A percentile compares a stretch with the other conserved stretches of the same genome.
Evolutionary conservation across 1,284 basidiomycete species (phyloP).

Genomic region (Irpex rosettiformis): DNA sequence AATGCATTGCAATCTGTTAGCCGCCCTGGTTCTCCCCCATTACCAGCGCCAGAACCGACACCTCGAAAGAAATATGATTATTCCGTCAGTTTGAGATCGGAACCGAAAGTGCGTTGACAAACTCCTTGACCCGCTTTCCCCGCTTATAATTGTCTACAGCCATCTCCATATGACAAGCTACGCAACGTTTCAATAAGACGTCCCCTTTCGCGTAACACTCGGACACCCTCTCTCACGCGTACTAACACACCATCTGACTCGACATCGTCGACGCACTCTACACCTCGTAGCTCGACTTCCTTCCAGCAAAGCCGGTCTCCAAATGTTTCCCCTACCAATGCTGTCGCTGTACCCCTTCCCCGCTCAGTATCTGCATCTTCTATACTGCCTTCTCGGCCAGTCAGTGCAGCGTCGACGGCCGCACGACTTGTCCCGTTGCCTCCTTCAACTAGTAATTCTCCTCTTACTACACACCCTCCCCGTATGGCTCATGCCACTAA

Average conservation of each 20-base stretch:
- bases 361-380: slow-evolving; percentile 53
- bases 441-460: slow-evolving; percentile 14
- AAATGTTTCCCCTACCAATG: slow-evolving; percentile 43
- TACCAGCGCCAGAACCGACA: slow-evolving; percentile 30
- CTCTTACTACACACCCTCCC: slow-evolving; percentile 1
- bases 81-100: slow-evolving; percentile 59
- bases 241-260: slow-evolving; percentile 56
- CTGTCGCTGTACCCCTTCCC: slow-evolving; percentile 50
- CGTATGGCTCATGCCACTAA: background rate
- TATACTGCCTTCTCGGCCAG: slow-evolving; percentile 16
- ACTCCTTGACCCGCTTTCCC: background rate
- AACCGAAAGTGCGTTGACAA: slow-evolving; percentile 49
- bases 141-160: slow-evolving; percentile 32
- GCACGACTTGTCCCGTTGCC: slow-evolving; percentile 16
- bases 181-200: slow-evolving; percentile 61
- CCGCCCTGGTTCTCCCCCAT: slow-evolving; percentile 46
- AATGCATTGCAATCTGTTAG: slow-evolving; percentile 61
- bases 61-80: slow-evolving; percentile 55
- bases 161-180: slow-evolving; percentile 63
- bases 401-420: slow-evolving; percentile 7
- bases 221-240: slow-evolving; percentile 71
- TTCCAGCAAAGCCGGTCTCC: slow-evolving; percentile 33
- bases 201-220: slow-evolving; percentile 44
- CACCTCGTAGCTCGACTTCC: slow-evolving; percentile 55
- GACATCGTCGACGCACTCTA: slow-evolving; percentile 58